Percentiles rank a stretch among this genome's conserved stretches.
Evolutionary conservation across 768 basidiomycete genomes (phyloP).

Genomic region (Amanita polypyramis): DNA sequence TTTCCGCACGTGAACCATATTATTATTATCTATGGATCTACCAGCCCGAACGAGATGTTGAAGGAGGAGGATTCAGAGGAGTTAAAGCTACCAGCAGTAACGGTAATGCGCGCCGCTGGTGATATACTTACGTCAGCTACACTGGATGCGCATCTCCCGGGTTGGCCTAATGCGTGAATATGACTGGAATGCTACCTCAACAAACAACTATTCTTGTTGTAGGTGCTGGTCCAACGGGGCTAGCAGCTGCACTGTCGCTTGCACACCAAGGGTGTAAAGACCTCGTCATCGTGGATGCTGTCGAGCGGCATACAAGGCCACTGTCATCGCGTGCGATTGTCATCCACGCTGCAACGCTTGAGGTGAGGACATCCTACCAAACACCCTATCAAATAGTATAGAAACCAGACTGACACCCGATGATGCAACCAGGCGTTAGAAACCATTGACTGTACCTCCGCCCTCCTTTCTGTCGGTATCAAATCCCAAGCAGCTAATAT

Average conservation of each 20-base stretch:
- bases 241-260: constrained; percentile 36
- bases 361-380: constrained; percentile 24
- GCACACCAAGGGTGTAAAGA: constrained; percentile 29
- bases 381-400: not conserved
- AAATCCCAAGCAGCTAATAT: constrained; percentile 18
- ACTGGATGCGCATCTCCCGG: too few relatives aligned
- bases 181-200: constrained; percentile 11
- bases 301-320: constrained; percentile 14
- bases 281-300: constrained; percentile 32
- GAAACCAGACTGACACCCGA: not conserved
- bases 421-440: constrained; percentile 28
- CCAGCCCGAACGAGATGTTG: too few relatives aligned
- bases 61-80: too few relatives aligned
- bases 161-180: too few relatives aligned
- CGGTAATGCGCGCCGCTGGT: too few relatives aligned
- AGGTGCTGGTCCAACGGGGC: constrained; percentile 41
- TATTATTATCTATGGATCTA: too few relatives aligned
- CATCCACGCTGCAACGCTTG: constrained; percentile 43
- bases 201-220: constrained; percentile 35
- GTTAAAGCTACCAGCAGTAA: too few relatives aligned
- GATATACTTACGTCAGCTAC: too few relatives aligned
- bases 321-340: constrained; percentile 30
- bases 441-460: constrained; percentile 29
- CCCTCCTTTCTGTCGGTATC: constrained; percentile 26
- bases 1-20: too few relatives aligned